phyloP scores from a whole-genome alignment of 176 grass and related monocot species.

The Elaeis guineensis region DNA sequence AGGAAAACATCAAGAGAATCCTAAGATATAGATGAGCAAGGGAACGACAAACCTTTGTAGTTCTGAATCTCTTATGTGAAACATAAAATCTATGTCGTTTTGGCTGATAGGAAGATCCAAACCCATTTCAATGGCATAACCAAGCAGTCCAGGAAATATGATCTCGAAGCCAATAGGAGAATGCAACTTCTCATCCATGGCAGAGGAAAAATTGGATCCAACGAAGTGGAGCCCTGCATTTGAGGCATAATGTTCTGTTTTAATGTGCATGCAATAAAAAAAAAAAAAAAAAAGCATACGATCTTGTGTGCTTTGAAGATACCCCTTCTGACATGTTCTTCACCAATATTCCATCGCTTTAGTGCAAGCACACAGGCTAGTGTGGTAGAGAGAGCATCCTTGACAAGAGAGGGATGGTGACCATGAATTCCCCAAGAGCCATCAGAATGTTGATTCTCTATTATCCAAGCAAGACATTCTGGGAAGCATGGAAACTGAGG shows the following conservation, averaged over 20 bases:
- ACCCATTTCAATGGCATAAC: too few relatives aligned
- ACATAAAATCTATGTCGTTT: slow-evolving; percentile 12
- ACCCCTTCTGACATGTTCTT: slow-evolving; percentile 39
- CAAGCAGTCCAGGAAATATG: too few relatives aligned
- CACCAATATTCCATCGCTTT: slow-evolving; percentile 54
- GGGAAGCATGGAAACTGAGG: too few relatives aligned
- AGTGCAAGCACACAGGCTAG: slow-evolving; percentile 67
- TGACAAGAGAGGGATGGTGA: slow-evolving; percentile 18
- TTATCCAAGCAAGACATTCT: too few relatives aligned
- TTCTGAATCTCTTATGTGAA: slow-evolving; percentile 38
- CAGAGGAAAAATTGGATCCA: slow-evolving; percentile 31
- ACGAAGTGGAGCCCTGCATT: slow-evolving; percentile 48
- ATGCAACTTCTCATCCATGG: too few relatives aligned
- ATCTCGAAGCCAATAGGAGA: too few relatives aligned
- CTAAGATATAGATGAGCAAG: background rate
- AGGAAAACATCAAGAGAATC: background rate
- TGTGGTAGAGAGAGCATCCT: slow-evolving; percentile 44
- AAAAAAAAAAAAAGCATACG: background rate
- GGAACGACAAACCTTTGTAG: slow-evolving; percentile 40
- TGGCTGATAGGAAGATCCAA: slow-evolving; percentile 32
- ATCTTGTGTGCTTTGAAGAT: too few relatives aligned
- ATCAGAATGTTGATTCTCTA: too few relatives aligned
- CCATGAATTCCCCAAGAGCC: too few relatives aligned
- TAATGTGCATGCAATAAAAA: too few relatives aligned
- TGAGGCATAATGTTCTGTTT: too few relatives aligned